Evolutionary conservation across 148 eudicot species (phyloP), one percentile per base, ranked within the genome.

Genomic region (Persicaria tinctoria): DNA sequence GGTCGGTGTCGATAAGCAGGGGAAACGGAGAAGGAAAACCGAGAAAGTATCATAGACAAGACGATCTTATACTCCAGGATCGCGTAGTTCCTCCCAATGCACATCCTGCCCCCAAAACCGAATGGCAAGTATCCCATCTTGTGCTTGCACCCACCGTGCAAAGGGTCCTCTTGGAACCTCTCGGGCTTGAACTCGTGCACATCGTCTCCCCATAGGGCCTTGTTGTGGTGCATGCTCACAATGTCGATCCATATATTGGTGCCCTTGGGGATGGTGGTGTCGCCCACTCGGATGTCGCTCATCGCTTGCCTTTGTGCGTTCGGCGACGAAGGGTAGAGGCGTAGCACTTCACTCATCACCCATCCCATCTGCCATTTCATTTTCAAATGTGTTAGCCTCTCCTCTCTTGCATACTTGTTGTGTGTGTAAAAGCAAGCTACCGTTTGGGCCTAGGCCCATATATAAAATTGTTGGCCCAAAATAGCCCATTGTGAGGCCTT

Each of bases 71-170:
- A 93, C 84, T 93, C 98, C 97, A 91, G 87, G 38, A 76, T 44
- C 0, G 85, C 83, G 74, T 86, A 76, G 73, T 87, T 91, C 78
- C 86, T 83, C 7, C 98, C 98, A 46, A 93, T 82, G 74, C 98
- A 93, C 97, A 93, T 91, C 74, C 98, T 85, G 17, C 98, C 98
- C 57, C 98, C 98, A 73, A 93, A 93, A 32, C 98, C 98, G 10
- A 89, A 93, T 5, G 98, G 98, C 82, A 91, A 68, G 73, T 84
- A 93, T 1, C 91, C 97, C 98, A 88, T 91, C 81, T 91, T 93
- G 73, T 85, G 86, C 27, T 78, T 85, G 83, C 93, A 89, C 0
- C 98, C 95, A 3, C 98, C 98, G 8, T 78, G 72, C 27, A 90
- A 10, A 68, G 84, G 81, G 20, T 86, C 82, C 4, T 76, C 84